Percentiles rank a stretch among this genome's conserved stretches.
These are phyloP conservation scores for Saturnispora besseyi DNA, from an alignment of 805 yeast genomes.

Conservation along the genomic window DNA sequence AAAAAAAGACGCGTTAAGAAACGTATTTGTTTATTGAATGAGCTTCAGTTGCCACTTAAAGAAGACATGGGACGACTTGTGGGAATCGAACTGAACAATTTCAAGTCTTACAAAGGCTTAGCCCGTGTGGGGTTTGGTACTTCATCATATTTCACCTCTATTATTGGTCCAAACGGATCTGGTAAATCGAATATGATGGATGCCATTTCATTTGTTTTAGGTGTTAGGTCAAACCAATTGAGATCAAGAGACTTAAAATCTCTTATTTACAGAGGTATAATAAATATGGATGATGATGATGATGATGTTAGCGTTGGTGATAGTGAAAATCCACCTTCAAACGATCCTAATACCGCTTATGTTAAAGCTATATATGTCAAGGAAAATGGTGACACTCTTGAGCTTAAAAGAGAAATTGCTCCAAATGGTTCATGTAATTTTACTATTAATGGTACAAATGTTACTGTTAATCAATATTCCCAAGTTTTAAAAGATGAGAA, in stretches of 20 bases:
- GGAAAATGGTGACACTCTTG: conserved; percentile 46
- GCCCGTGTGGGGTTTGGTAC: conserved; percentile 75
- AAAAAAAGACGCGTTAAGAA: not conserved
- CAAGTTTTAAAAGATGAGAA: conserved; percentile 64
- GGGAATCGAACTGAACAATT: conserved; percentile 73
- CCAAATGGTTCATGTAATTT: conserved; percentile 58
- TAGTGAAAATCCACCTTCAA: conserved; percentile 38
- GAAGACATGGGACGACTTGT: conserved; percentile 61
- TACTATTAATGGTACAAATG: conserved; percentile 50
- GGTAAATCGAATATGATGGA: conserved; percentile 98
- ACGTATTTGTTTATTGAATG: not conserved
- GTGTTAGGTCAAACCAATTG: conserved; percentile 65
- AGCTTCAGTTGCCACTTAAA: not conserved
- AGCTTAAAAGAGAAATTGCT: conserved; percentile 55
- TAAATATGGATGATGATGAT: conserved; percentile 25
- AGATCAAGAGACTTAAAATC: conserved; percentile 70
- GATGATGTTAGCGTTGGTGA: conserved; percentile 19
- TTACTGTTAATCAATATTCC: conserved; percentile 57
- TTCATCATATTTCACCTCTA: conserved; percentile 66
- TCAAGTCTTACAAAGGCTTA: conserved; percentile 83
- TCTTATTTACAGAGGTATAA: conserved; percentile 68
- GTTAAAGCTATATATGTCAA: conserved; percentile 73
- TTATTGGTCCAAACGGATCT: conserved; percentile 97
- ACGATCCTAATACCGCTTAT: conserved; percentile 51
- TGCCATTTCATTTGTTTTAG: conserved; percentile 87